A percentile compares a stretch with the other conserved stretches of the same genome.
phyloP scores from a whole-genome alignment of 345 rosid genomes.

The Eucalyptus erythrocorys region DNA sequence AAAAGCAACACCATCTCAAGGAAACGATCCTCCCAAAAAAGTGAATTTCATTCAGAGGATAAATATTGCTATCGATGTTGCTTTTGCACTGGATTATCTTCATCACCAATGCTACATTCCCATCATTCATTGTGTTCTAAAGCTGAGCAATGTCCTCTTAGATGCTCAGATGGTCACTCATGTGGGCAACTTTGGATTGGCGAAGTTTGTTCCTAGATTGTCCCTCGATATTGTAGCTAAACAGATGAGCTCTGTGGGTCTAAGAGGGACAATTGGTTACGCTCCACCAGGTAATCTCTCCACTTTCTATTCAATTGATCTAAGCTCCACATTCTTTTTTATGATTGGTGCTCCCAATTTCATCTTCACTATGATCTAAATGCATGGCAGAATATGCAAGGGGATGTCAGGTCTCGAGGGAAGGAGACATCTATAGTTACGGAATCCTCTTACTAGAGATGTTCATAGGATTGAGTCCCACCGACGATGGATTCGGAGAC shows the following conservation, averaged over 20 bases:
- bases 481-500: accelerated
- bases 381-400: neutral
- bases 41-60: neutral
- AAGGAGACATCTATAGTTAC: neutral
- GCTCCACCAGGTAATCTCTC: neutral
- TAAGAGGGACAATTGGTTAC: neutral
- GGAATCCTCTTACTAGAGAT: neutral
- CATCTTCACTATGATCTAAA: neutral
- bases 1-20: neutral
- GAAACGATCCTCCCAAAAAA: neutral
- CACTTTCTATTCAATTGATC: neutral
- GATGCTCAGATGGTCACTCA: neutral
- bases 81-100: neutral
- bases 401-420: neutral
- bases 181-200: neutral
- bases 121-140: neutral
- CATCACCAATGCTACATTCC: neutral
- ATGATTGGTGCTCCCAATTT: neutral
- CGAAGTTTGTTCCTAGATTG: accelerated
- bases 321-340: neutral
- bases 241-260: neutral
- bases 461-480: neutral
- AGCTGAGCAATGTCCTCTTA: neutral
- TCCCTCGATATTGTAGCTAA: neutral
- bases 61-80: neutral